phyloP scores from a whole-genome alignment of 2,329 filamentous ascomycete species.

The Monilinia fructicola region DNA sequence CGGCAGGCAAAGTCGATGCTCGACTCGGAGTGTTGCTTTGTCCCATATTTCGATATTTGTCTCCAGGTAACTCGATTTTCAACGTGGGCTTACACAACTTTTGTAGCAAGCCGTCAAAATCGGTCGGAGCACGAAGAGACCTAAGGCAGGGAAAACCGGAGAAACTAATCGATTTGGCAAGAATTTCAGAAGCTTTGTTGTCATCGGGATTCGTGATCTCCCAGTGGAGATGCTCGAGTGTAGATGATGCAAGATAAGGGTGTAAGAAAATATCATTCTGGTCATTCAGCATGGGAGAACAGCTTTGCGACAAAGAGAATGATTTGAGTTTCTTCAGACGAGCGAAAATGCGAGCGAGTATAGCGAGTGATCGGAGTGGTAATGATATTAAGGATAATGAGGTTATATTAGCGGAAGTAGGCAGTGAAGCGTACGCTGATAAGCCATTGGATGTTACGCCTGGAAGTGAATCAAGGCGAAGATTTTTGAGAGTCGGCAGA shows the following conservation, averaged over 20 bases:
- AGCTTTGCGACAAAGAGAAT: conserved; percentile 56
- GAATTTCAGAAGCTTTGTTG: conserved; percentile 57
- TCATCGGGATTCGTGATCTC: conserved; percentile 49
- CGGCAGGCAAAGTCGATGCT: conserved; percentile 28
- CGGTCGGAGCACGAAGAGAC: conserved; percentile 62
- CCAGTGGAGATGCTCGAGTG: conserved; percentile 60
- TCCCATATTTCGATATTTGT: conserved; percentile 34
- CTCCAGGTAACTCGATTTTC: conserved; percentile 36
- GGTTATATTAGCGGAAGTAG: conserved; percentile 48
- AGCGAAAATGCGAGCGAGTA: conserved; percentile 58
- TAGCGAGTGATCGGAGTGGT: conserved; percentile 55
- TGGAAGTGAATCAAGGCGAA: conserved; percentile 55
- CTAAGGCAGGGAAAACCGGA: conserved; percentile 62
- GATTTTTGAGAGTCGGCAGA: conserved; percentile 54
- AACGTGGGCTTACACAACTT: conserved; percentile 55
- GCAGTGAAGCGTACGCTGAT: conserved; percentile 54
- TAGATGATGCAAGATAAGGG: conserved; percentile 59
- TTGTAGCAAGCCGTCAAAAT: conserved; percentile 69
- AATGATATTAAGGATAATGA: conserved; percentile 57
- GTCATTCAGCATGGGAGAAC: conserved; percentile 54
- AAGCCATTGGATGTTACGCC: conserved; percentile 58
- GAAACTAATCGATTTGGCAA: conserved; percentile 62
- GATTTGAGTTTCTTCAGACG: conserved; percentile 50
- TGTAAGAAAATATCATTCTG: conserved; percentile 61
- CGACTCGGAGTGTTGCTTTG: conserved; percentile 31